phyloP scores from a whole-genome alignment of 2,329 filamentous ascomycete genomes.

The Lachnellula arida region DNA sequence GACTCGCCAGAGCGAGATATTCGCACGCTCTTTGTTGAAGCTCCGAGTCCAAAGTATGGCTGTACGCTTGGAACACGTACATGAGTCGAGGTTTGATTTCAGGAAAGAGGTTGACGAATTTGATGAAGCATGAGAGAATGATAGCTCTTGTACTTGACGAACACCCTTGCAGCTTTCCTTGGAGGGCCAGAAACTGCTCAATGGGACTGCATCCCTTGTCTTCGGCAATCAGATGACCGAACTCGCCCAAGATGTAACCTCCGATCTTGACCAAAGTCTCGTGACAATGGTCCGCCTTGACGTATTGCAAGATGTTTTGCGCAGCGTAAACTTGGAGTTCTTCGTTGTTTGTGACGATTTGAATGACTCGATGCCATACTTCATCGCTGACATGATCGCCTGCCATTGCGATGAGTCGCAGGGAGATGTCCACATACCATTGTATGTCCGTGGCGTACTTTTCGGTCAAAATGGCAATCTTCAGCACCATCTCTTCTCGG shows the following conservation, averaged over 20 bases:
- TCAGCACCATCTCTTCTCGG: constrained; percentile 97
- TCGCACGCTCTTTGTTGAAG: constrained; percentile 95
- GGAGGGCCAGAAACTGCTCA: constrained; percentile 90
- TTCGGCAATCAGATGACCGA: constrained; percentile 93
- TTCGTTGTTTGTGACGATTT: constrained; percentile 99
- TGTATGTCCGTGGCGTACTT: constrained; percentile 98
- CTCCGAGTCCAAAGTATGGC: constrained; percentile 90
- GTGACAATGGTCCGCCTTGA: constrained; percentile 90
- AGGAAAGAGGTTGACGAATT: constrained; percentile 96
- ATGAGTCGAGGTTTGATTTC: constrained; percentile 96
- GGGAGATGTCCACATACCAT: constrained; percentile 98
- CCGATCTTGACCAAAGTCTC: constrained; percentile 98
- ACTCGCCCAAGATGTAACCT: constrained; percentile 92
- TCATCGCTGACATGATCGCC: constrained; percentile 98
- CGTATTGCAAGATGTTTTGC: constrained; percentile 85
- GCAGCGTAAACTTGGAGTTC: constrained; percentile 95
- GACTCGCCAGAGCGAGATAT: constrained; percentile 78
- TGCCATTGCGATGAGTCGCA: constrained; percentile 91
- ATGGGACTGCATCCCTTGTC: constrained; percentile 90
- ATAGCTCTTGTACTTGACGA: constrained; percentile 89
- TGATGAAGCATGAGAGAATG: constrained; percentile 92
- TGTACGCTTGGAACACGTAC: constrained; percentile 86
- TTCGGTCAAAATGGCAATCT: constrained; percentile 96
- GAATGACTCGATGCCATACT: constrained; percentile 97
- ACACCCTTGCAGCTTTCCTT: constrained; percentile 82